Percentiles rank a stretch among this genome's conserved stretches.
phyloP scores from a whole-genome alignment of 2,329 filamentous ascomycete genomes.

The Ophiostoma perfectum region DNA sequence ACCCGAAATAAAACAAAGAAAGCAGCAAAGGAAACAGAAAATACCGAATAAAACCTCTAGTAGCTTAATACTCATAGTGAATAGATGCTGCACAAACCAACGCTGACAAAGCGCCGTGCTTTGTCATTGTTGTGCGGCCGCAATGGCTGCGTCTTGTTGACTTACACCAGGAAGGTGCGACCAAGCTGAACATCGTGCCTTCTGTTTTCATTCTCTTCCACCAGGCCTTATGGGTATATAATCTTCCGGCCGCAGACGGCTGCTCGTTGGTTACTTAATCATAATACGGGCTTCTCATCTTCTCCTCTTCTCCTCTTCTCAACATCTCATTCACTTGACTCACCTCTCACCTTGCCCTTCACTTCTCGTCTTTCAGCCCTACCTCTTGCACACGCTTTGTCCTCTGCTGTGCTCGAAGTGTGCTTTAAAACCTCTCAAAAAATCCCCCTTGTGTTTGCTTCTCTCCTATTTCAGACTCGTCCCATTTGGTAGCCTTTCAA shows the following conservation, averaged over 20 bases:
- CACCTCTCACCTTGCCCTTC: neutral
- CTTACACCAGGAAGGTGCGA: neutral
- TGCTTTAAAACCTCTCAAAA: too few relatives aligned
- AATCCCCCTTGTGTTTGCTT: neutral
- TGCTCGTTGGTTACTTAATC: too few relatives aligned
- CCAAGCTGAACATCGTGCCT: neutral
- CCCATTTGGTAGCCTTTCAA: neutral
- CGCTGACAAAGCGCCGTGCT: neutral
- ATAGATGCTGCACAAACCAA: neutral
- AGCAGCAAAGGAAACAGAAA: too few relatives aligned
- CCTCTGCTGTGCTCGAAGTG: too few relatives aligned
- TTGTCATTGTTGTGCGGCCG: neutral
- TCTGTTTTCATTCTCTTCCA: neutral
- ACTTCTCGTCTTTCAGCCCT: neutral
- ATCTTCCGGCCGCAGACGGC: too few relatives aligned
- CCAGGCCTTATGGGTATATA: too few relatives aligned
- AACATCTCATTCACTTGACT: neutral
- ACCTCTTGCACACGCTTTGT: too few relatives aligned
- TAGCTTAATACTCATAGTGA: too few relatives aligned
- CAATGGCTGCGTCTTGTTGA: neutral
- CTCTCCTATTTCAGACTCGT: neutral
- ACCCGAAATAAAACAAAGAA: too few relatives aligned
- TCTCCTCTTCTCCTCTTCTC: neutral
- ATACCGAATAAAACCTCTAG: too few relatives aligned
- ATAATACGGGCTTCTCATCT: too few relatives aligned